Evolutionary conservation across 345 rosid species (phyloP).

Genomic region (Acer saccharum): DNA sequence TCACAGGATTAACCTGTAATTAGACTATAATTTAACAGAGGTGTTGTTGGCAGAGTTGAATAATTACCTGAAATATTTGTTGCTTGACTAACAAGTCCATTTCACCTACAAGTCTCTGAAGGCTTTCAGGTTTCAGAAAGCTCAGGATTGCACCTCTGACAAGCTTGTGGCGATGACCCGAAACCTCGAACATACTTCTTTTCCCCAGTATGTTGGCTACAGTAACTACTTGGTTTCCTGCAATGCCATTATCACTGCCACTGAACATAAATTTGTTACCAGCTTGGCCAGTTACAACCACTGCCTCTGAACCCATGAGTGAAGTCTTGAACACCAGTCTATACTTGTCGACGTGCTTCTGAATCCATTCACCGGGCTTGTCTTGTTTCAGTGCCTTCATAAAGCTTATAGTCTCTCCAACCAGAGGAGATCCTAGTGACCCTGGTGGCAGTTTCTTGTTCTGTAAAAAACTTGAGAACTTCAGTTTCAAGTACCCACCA

Average conservation of each 20-base stretch:
- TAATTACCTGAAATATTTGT: slow-evolving; percentile 25
- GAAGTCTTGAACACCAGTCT: slow-evolving; percentile 38
- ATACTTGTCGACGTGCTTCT: slow-evolving; percentile 14
- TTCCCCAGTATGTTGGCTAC: slow-evolving; percentile 25
- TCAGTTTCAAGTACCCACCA: slow-evolving; percentile 5
- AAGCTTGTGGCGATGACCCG: slow-evolving; percentile 28
- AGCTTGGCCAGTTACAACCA: slow-evolving; percentile 27
- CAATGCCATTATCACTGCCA: slow-evolving; percentile 22
- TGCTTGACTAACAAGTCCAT: slow-evolving; percentile 26
- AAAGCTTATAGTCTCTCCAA: slow-evolving; percentile 37
- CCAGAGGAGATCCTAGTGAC: slow-evolving; percentile 27
- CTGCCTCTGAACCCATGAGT: slow-evolving; percentile 23
- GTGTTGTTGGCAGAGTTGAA: too few species aligned
- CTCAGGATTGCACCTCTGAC: slow-evolving; percentile 19
- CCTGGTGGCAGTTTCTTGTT: slow-evolving; percentile 27
- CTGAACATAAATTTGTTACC: slow-evolving; percentile 25
- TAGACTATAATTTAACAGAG: too few species aligned
- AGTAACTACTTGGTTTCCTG: slow-evolving; percentile 19
- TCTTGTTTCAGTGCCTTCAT: slow-evolving; percentile 18
- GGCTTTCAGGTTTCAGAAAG: slow-evolving; percentile 27
- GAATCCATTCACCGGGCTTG: slow-evolving; percentile 25
- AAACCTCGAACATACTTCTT: slow-evolving; percentile 22
- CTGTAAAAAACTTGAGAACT: background rate
- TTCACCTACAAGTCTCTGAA: slow-evolving; percentile 15
- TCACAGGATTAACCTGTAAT: too few species aligned